Evolutionary conservation across 2,329 filamentous ascomycete species (phyloP).

Genomic region (Monosporascus sp.): DNA sequence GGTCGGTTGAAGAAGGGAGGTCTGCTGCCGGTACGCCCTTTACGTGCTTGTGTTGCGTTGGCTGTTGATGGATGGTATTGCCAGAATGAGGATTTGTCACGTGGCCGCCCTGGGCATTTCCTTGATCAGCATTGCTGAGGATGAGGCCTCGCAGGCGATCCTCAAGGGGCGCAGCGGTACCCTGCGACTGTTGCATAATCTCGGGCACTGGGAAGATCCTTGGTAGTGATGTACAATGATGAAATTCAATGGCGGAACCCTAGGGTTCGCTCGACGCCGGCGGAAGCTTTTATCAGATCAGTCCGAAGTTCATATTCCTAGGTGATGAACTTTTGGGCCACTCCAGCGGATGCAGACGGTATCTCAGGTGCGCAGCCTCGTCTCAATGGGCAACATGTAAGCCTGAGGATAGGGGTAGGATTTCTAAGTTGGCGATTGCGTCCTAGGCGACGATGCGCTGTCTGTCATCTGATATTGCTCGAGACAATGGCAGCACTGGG

Average conservation of each 20-base stretch:
- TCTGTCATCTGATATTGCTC: no score
- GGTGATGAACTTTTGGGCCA: no score
- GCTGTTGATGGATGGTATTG: not conserved
- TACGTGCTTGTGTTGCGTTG: not conserved
- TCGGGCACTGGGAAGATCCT: not conserved
- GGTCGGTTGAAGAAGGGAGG: not conserved
- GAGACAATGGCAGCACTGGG: no score
- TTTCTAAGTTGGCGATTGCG: no score
- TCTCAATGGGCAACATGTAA: no score
- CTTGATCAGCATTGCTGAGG: slow-evolving; percentile 40
- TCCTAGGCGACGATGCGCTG: no score
- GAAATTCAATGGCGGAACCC: not conserved
- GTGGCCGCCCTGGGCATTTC: not conserved
- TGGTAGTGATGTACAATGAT: not conserved
- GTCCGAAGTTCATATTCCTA: no score
- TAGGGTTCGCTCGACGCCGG: no score
- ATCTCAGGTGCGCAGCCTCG: no score
- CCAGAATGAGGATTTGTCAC: not conserved
- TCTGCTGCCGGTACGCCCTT: slow-evolving; percentile 1
- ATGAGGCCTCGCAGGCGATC: slow-evolving; percentile 55
- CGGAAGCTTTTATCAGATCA: no score
- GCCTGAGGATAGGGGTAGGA: no score
- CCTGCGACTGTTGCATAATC: slow-evolving; percentile 15
- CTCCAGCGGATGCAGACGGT: no score
- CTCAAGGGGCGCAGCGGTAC: slow-evolving; percentile 36